Percentiles rank a stretch among this genome's conserved stretches.
Evolutionary conservation across 352 stramenopile genomes (phyloP).

Genomic region (Phytophthora hibernalis): DNA sequence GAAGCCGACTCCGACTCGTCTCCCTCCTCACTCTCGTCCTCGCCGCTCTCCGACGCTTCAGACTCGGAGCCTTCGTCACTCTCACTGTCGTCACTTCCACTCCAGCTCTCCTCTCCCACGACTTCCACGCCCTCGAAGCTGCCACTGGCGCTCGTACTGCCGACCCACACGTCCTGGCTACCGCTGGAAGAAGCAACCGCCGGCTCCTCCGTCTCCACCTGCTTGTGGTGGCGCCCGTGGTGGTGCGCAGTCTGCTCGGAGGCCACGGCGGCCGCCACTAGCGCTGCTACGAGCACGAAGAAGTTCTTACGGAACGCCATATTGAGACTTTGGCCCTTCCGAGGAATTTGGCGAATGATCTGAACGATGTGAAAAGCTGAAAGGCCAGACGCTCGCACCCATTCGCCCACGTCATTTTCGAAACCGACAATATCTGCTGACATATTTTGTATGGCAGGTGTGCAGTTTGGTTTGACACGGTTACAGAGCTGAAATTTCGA

Average conservation of each 20-base stretch:
- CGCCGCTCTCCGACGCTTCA: constrained; percentile 14
- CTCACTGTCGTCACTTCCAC: constrained; percentile 34
- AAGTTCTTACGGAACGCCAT: constrained; percentile 44
- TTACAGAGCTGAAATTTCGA: neutral
- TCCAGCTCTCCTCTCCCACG: constrained; percentile 33
- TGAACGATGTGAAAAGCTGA: constrained; percentile 15
- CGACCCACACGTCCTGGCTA: constrained; percentile 8
- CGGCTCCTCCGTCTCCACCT: neutral
- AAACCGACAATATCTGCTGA: constrained; percentile 22
- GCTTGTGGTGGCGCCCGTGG: constrained; percentile 27
- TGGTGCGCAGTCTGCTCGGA: constrained; percentile 34
- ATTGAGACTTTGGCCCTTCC: neutral
- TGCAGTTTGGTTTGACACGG: neutral
- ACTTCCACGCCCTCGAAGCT: constrained; percentile 9
- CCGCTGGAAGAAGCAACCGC: neutral
- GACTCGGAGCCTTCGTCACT: constrained; percentile 16
- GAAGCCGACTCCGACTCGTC: constrained; percentile 27
- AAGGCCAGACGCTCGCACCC: constrained; percentile 6
- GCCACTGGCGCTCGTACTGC: constrained; percentile 25
- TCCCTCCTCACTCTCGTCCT: constrained; percentile 17
- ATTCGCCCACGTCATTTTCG: constrained; percentile 1
- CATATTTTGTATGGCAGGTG: constrained; percentile 19
- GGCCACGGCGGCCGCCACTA: constrained; percentile 27
- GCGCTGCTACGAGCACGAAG: constrained; percentile 36
- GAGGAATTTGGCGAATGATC: constrained; percentile 38